A percentile compares a stretch with the other conserved stretches of the same genome.
Evolutionary conservation across 2,329 filamentous ascomycete genomes (phyloP).

Genomic region (Cytospora schulzeri): DNA sequence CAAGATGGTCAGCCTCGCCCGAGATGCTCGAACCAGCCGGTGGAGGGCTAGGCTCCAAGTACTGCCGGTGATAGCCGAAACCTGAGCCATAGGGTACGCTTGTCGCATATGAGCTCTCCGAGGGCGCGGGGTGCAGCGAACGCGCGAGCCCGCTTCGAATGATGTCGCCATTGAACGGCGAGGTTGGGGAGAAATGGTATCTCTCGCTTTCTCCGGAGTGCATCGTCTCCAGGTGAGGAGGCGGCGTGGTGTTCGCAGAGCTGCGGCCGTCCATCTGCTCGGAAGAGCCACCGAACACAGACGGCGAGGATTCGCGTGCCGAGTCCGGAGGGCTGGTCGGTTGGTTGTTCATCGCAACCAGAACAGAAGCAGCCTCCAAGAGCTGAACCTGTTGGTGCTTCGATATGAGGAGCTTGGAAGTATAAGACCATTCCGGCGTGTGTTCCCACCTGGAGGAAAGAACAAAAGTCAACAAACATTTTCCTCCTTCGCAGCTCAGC

Average conservation of each 20-base stretch:
- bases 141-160: slow-evolving; percentile 64
- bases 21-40: slow-evolving; percentile 77
- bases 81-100: slow-evolving; percentile 54
- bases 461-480: slow-evolving; percentile 43
- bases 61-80: slow-evolving; percentile 67
- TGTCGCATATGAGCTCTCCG: slow-evolving; percentile 53
- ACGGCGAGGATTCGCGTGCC: slow-evolving; percentile 72
- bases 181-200: slow-evolving; percentile 49
- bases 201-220: slow-evolving; percentile 42
- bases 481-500: slow-evolving; percentile 39
- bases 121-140: slow-evolving; percentile 76
- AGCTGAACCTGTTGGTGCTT: slow-evolving; percentile 99
- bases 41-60: slow-evolving; percentile 73
- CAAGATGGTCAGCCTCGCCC: slow-evolving; percentile 84
- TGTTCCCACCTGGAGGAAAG: slow-evolving; percentile 86
- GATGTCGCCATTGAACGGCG: slow-evolving; percentile 60
- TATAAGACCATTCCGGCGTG: slow-evolving; percentile 95
- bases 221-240: slow-evolving; percentile 72
- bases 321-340: slow-evolving; percentile 64
- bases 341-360: slow-evolving; percentile 80
- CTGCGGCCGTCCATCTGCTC: slow-evolving; percentile 77
- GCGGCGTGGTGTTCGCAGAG: slow-evolving; percentile 90
- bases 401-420: slow-evolving; percentile 95
- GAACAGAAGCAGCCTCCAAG: slow-evolving; percentile 92
- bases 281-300: slow-evolving; percentile 73